Conservation (phyloP, 164 flowering plant species). For the Magnolia kwangsiensis region DNA sequence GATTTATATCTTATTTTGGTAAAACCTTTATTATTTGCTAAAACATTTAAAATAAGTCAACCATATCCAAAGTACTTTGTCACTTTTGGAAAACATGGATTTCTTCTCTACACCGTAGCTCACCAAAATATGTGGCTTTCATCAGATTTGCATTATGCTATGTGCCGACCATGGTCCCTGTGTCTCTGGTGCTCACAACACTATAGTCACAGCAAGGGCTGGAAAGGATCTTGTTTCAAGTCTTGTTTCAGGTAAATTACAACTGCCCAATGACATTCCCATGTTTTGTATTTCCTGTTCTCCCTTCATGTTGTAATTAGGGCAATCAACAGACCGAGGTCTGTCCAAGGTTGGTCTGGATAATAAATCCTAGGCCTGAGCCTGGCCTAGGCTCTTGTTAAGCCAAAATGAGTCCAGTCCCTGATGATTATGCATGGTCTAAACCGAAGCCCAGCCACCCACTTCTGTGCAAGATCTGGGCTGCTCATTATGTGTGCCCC, state of each 20-base stretch:
- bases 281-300: neutral
- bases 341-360: neutral
- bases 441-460: neutral
- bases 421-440: neutral
- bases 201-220: conserved; percentile 97
- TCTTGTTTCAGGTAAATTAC: conserved; percentile 78
- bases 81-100: neutral
- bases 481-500: neutral
- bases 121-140: neutral
- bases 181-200: conserved; percentile 99
- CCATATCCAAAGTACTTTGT: neutral
- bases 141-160: conserved; percentile 91
- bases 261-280: neutral
- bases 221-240: conserved; percentile 97
- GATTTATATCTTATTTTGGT: neutral
- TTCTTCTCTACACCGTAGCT: neutral
- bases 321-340: neutral
- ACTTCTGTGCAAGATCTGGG: neutral
- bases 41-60: neutral
- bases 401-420: neutral
- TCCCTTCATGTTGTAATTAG: neutral
- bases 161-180: conserved; percentile 99
- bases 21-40: neutral
- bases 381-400: neutral
- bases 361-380: neutral